Conservation (phyloP, 345 rosid genomes). For the Eucalyptus sp. region DNA sequence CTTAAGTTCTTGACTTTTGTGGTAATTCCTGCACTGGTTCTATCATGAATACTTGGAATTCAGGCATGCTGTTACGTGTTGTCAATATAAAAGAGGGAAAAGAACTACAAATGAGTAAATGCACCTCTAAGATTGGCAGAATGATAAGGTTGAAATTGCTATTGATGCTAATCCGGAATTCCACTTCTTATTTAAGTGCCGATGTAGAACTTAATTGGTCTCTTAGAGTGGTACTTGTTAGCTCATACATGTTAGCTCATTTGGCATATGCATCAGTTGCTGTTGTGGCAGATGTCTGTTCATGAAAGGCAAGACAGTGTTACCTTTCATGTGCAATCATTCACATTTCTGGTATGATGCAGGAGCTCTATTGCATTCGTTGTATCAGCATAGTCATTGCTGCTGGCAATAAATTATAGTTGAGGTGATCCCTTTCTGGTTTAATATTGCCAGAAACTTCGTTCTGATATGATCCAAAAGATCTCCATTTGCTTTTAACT, state of each 20-base stretch:
- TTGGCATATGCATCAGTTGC: background rate
- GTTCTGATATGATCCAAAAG: background rate
- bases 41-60: background rate
- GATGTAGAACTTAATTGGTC: background rate
- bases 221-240: background rate
- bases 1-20: conserved; percentile 60
- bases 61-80: background rate
- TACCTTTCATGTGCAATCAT: background rate
- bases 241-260: background rate
- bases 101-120: background rate
- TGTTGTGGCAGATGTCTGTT: background rate
- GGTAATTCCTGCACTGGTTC: conserved; percentile 23
- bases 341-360: background rate
- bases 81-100: background rate
- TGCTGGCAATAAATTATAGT: background rate
- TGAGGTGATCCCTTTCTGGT: background rate
- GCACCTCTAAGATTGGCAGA: background rate
- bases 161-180: background rate
- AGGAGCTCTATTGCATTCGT: background rate
- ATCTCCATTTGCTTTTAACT: background rate
- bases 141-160: background rate
- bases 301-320: background rate
- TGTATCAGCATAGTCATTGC: background rate
- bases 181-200: background rate
- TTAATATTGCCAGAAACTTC: background rate